phyloP scores from a whole-genome alignment of 73 alveolate genomes.

The Paramecium biaurelia region DNA sequence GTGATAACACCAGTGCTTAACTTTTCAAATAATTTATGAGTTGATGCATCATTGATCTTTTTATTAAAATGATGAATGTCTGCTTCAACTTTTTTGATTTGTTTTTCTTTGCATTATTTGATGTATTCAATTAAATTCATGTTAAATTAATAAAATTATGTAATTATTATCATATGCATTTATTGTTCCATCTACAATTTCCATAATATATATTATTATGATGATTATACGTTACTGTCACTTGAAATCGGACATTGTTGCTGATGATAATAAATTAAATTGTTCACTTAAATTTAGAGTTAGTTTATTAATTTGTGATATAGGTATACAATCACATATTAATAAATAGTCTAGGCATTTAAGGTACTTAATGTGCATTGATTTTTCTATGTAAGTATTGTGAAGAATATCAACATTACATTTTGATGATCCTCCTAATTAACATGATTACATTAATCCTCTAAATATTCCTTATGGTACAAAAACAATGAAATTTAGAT shows the following conservation, averaged over 20 bases:
- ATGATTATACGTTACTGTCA: neutral
- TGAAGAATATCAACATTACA: neutral
- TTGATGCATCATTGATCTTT: neutral
- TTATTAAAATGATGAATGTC: neutral
- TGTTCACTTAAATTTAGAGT: neutral
- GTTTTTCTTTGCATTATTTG: neutral
- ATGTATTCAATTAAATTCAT: neutral
- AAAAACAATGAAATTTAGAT: neutral
- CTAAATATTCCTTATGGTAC: slow-evolving; percentile 24
- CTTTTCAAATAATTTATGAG: neutral
- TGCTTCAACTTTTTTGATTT: neutral
- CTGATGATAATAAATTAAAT: neutral
- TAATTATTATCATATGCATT: neutral
- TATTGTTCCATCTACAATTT: neutral
- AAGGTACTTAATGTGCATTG: neutral
- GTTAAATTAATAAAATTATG: neutral
- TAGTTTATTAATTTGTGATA: neutral
- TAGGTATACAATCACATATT: neutral
- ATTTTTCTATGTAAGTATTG: neutral
- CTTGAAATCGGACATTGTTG: neutral
- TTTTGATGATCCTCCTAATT: neutral
- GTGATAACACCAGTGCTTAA: neutral
- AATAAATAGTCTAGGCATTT: neutral
- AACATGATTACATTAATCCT: neutral
- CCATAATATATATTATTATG: neutral